Evolutionary conservation across 2,329 filamentous ascomycete species (phyloP), one percentile per base, ranked within the genome.

Genomic region (Exophiala phaeomuriformis): DNA sequence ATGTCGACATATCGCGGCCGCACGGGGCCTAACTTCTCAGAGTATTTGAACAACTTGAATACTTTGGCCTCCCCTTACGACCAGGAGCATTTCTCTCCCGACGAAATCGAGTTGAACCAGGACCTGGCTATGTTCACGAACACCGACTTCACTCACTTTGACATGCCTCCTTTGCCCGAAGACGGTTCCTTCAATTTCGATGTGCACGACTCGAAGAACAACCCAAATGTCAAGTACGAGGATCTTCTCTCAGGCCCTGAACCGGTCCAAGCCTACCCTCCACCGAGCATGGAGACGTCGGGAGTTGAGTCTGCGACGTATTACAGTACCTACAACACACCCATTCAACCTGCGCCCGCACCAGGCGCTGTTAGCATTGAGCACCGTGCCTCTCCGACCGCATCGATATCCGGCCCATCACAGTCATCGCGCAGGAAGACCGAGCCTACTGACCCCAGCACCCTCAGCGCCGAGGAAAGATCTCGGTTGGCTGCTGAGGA

Each of bases 31-130:
- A 95, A 95, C 70, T 87, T 95, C 72, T 90, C 89, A 66, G 85
- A 90, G 67, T 95, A 93, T 74, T 79, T 96, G 61, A 85, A 88
- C 65, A 86, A 90, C 63, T 77, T 96, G 65, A 95, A 95, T 75
- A 81, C 79, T 43, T 75, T 85, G 52, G 79, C 79, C 1, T 75
- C 83, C 57, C 75, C 85, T 57, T 81, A 83, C 63, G 80, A 85
- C 50, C 77, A 84, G 57, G 79, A 78, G 30, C 67, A 70, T 40
- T 73, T 77, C 53, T 72, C 77, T 54, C 77, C 84, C 56, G 81
- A 85, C 50, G 71, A 76, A 48, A 79, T 84, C 69, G 78, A 78
- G 63, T 74, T 86, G 59, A 84, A 88, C 63, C 82, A 85, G 56
- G 84, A 90, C 60, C 75, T 91, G 47, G 83, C 84, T 48, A 78